Evolutionary conservation across 2,329 filamentous ascomycete genomes (phyloP), one percentile per base, ranked within the genome.

Genomic region (Colletotrichum tanaceti): DNA sequence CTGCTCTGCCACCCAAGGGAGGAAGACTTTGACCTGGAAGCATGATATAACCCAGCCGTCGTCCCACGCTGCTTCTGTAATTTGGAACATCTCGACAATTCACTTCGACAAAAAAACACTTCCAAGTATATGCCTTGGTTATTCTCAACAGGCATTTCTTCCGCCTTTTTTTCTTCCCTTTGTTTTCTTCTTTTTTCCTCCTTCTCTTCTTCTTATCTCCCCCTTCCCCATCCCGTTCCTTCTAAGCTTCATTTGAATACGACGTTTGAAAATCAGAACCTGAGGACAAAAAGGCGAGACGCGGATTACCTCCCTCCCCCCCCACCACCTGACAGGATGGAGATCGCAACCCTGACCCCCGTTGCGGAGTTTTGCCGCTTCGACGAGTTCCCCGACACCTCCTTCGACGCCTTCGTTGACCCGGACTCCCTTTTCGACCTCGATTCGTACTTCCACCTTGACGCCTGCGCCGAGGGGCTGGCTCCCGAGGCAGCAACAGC

Each of bases 391-490:
- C 47, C 41, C 11, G 13, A 16, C 10, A 18, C 43, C 2, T 47
- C 43, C 14, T 68, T 60, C n/a, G 55, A 68, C 20, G n/a, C 43
- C 7, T 38, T 50, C 16, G 5, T 41, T 1, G 61, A 65, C 1
- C 47, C 43, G 2, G 16, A 47, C 16, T 43, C 39, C 3, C 47
- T 60, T 39, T 68, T 65, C 55, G 55, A 65, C 49, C 54, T 64
- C 4, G 4, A 16, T 6, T 35, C 49, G 13, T 38, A 7, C 18
- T 53, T 38, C 10, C 10, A 53, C 2, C 35, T 38, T 20, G 62
- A 68, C 49, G 49, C 49, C 49, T 65, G 41, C 62, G 22, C 44
- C n/a, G 24, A 38, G 14, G 55, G 55, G 62, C 62, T 24, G 55
- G 65, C 11, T 43, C 55, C 55, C 10, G 41, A 46, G 18, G 43